These are phyloP conservation scores for Ganoderma boninense DNA, from an alignment of 1,284 basidiomycete species.

Conservation along the genomic window DNA sequence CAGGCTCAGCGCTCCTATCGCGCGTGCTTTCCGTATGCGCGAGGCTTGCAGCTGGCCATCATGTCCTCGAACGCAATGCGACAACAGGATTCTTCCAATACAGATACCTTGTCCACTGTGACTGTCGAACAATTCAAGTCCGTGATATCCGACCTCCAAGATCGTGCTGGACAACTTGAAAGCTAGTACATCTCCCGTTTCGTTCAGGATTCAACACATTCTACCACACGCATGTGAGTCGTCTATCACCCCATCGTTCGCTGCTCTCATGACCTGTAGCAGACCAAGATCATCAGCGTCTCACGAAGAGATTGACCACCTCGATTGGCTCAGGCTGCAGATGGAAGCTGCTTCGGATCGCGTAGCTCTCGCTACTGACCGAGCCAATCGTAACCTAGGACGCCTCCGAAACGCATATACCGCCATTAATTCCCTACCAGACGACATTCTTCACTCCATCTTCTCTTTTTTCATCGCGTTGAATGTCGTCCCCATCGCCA, in stretches of 20 bases:
- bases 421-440: not conserved
- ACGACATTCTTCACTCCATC: not conserved
- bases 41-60: not conserved
- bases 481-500: not conserved
- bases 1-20: fast-evolving
- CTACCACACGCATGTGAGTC: not conserved
- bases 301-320: not conserved
- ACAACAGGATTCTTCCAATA: too few species aligned
- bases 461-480: not conserved
- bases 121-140: not conserved
- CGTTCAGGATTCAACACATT: not conserved
- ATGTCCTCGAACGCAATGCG: not conserved
- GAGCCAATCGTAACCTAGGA: not conserved
- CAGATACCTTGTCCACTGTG: not conserved
- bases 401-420: not conserved
- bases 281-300: not conserved
- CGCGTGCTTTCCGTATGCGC: not conserved
- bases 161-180: not conserved
- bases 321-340: not conserved
- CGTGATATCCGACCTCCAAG: not conserved
- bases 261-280: not conserved
- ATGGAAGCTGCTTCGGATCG: not conserved
- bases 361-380: not conserved
- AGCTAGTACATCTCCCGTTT: not conserved
- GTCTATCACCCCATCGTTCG: not conserved